phyloP scores from a whole-genome alignment of 768 basidiomycete genomes.

The Wakefieldia striispora region DNA sequence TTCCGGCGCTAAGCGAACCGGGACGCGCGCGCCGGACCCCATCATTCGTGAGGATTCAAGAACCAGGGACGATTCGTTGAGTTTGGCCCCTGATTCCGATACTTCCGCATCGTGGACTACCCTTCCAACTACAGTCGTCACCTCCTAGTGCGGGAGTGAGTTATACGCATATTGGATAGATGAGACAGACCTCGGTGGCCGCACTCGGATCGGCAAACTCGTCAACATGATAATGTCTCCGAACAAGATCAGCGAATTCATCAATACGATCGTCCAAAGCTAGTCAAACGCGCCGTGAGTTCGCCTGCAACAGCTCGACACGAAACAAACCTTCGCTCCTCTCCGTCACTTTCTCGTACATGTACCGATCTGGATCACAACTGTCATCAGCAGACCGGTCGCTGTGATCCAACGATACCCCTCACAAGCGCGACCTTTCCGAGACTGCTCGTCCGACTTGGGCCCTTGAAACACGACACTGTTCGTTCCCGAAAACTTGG shows the following conservation, averaged over 20 bases:
- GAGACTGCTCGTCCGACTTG: slow-evolving; percentile 27
- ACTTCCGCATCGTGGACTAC: slow-evolving; percentile 69
- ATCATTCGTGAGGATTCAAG: slow-evolving; percentile 85
- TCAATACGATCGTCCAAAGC: slow-evolving; percentile 88
- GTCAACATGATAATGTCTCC: slow-evolving; percentile 60
- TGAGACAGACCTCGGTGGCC: slow-evolving; percentile 46
- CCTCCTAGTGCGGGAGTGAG: slow-evolving; percentile 42
- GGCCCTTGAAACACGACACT: slow-evolving; percentile 33
- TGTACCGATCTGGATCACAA: slow-evolving; percentile 68
- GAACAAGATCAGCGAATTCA: slow-evolving; percentile 73
- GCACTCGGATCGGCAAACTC: slow-evolving; percentile 80
- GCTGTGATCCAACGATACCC: neutral
- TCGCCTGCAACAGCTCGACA: neutral
- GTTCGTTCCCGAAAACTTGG: slow-evolving; percentile 24
- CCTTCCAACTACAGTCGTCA: slow-evolving; percentile 69
- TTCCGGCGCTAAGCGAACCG: slow-evolving; percentile 65
- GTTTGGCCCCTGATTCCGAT: slow-evolving; percentile 53
- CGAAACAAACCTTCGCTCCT: slow-evolving; percentile 62
- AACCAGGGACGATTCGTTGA: slow-evolving; percentile 69
- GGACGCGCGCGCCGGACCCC: slow-evolving; percentile 61
- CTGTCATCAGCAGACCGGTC: neutral
- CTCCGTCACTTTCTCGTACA: slow-evolving; percentile 89
- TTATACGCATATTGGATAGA: neutral
- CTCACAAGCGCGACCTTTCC: slow-evolving; percentile 59
- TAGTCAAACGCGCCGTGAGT: slow-evolving; percentile 28